Evolutionary conservation across 2,329 filamentous ascomycete genomes (phyloP).

Genomic region (Mycosphaerelloides madeirae): DNA sequence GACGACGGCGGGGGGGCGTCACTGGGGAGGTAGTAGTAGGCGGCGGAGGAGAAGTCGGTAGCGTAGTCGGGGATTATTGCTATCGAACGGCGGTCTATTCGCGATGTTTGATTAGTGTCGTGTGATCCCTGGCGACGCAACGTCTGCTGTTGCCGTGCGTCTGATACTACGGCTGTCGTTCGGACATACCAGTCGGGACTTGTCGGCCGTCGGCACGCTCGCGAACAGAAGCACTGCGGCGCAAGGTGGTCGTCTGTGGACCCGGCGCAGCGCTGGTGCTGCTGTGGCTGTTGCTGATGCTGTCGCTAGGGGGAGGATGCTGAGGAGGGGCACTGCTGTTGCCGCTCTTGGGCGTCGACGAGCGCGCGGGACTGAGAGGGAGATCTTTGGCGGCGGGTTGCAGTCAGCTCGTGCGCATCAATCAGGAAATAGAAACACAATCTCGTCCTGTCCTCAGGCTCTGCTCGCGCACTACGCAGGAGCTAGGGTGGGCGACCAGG

Average conservation of each 20-base stretch:
- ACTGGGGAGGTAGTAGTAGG: slow-evolving; percentile 17
- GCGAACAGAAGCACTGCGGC: neutral
- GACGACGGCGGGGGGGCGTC: slow-evolving; percentile 11
- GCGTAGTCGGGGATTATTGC: slow-evolving; percentile 13
- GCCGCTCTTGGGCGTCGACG: neutral
- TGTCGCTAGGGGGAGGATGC: too few species aligned
- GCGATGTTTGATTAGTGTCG: slow-evolving; percentile 4
- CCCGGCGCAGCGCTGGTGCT: neutral
- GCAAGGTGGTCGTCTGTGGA: neutral
- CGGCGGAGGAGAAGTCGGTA: slow-evolving; percentile 11
- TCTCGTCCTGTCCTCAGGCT: too few species aligned
- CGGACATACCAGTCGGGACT: neutral
- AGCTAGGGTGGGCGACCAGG: neutral
- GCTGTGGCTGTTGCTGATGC: slow-evolving; percentile 2
- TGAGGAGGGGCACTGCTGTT: neutral
- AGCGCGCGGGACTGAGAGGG: neutral
- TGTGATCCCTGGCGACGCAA: slow-evolving; percentile 8
- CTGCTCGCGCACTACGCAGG: too few species aligned
- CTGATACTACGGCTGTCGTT: neutral
- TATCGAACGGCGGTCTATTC: slow-evolving; percentile 23
- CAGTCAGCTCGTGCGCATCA: neutral
- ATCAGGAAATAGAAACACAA: too few species aligned
- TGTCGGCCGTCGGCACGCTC: neutral
- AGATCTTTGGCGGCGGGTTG: neutral
- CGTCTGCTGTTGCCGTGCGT: neutral